These are phyloP conservation scores for Mycena latifolia DNA, from an alignment of 768 basidiomycete genomes.

Conservation along the genomic window DNA sequence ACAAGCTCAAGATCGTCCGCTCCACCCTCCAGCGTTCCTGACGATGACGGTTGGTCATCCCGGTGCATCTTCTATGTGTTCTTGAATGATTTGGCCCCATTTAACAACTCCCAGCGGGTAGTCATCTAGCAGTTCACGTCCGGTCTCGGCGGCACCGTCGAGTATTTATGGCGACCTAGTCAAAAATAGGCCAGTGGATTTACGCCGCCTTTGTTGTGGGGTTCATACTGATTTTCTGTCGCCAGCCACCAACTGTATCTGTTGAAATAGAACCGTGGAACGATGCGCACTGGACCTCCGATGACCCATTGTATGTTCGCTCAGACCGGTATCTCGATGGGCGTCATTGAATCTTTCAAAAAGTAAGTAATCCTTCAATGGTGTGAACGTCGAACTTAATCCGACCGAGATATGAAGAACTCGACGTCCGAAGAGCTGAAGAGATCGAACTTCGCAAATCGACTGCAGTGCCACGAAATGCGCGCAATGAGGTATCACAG, in stretches of 20 bases:
- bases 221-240: neutral
- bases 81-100: neutral
- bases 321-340: neutral
- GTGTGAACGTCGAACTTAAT: neutral
- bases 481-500: neutral
- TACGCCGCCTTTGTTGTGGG: neutral
- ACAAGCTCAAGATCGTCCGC: constrained; percentile 2
- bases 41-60: constrained; percentile 11
- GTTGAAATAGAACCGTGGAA: constrained; percentile 18
- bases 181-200: constrained; percentile 16
- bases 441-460: neutral
- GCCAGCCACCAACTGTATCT: constrained; percentile 7
- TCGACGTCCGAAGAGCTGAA: constrained; percentile 6
- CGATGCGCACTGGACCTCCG: neutral
- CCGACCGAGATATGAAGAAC: neutral
- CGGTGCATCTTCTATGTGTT: constrained; percentile 6
- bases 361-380: neutral
- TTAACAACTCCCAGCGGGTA: constrained; percentile 11
- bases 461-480: constrained; percentile 5
- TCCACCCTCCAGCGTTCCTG: constrained; percentile 11
- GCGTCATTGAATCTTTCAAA: neutral
- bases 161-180: constrained; percentile 3
- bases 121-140: constrained; percentile 18
- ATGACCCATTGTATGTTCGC: neutral
- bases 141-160: constrained; percentile 18